These are phyloP conservation scores for Cercophora newfieldiana DNA, from an alignment of 495 filamentous ascomycete genomes.

Conservation along the genomic window DNA sequence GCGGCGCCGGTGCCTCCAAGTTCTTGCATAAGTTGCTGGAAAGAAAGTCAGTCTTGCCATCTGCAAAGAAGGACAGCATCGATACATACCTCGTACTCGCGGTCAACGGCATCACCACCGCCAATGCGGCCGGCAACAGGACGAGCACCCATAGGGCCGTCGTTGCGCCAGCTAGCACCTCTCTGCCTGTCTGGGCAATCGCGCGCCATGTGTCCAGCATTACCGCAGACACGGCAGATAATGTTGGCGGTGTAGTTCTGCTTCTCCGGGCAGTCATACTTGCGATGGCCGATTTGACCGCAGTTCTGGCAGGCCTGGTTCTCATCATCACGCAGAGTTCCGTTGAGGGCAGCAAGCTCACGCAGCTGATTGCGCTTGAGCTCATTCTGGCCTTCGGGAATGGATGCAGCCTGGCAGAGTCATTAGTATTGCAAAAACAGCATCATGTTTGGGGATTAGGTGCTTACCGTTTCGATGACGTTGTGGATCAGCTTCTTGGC, in stretches of 20 bases:
- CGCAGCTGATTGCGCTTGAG: constrained; percentile 98
- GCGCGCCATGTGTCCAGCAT: constrained; percentile 44
- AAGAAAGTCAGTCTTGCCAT: constrained; percentile 35
- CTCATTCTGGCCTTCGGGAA: constrained; percentile 96
- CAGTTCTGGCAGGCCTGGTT: constrained; percentile 99
- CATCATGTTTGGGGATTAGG: neutral
- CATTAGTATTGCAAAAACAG: constrained; percentile 27
- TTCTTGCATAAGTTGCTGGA: constrained; percentile 98
- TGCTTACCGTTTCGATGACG: constrained; percentile 91
- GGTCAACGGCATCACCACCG: constrained; percentile 77
- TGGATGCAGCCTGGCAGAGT: constrained; percentile 78
- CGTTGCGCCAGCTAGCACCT: constrained; percentile 89
- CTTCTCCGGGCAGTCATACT: constrained; percentile 97
- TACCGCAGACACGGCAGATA: constrained; percentile 96
- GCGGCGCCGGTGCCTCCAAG: constrained; percentile 68
- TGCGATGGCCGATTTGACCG: constrained; percentile 97
- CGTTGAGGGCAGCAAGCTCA: constrained; percentile 94
- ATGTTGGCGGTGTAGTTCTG: constrained; percentile 98
- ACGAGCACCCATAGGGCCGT: constrained; percentile 48
- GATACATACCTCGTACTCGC: constrained; percentile 84
- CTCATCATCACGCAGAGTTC: constrained; percentile 96
- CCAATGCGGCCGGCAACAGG: constrained; percentile 62
- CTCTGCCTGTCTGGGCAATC: constrained; percentile 86
- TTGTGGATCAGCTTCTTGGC: constrained; percentile 97
- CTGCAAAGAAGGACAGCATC: neutral